These are phyloP conservation scores for Pisolithus albus DNA, from an alignment of 768 basidiomycete genomes.

Conservation along the genomic window DNA sequence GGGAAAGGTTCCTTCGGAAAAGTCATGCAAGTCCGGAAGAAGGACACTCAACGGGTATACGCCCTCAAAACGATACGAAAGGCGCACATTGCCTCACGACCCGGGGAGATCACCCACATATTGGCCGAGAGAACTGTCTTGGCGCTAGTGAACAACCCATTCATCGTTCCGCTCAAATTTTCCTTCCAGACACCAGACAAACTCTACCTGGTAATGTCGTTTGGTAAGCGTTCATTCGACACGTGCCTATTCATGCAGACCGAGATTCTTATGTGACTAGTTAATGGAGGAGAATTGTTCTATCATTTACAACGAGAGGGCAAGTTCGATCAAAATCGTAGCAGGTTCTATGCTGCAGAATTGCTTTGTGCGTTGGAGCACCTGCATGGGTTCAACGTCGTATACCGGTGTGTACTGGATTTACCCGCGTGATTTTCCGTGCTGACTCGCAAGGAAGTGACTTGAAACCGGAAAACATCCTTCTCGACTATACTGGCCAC, in stretches of 20 bases:
- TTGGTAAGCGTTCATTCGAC: conserved; percentile 45
- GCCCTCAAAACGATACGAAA: conserved; percentile 98
- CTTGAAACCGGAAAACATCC: conserved; percentile 96
- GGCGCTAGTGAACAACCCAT: conserved; percentile 95
- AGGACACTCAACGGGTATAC: conserved; percentile 96
- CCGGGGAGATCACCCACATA: conserved; percentile 97
- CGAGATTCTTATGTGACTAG: conserved; percentile 29
- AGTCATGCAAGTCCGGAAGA: conserved; percentile 99
- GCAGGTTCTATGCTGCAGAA: conserved; percentile 98
- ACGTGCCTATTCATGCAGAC: not conserved
- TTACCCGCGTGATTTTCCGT: not conserved
- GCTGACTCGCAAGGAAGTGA: conserved; percentile 46
- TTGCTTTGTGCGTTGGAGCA: conserved; percentile 92
- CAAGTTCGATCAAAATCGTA: conserved; percentile 89
- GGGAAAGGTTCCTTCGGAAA: conserved; percentile 98
- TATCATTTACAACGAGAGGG: conserved; percentile 97
- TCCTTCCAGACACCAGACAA: conserved; percentile 98
- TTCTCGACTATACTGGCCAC: conserved; percentile 95
- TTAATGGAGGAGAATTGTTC: conserved; percentile 97
- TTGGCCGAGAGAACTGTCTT: conserved; percentile 95
- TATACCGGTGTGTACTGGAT: conserved; percentile 67
- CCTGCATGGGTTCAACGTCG: conserved; percentile 94
- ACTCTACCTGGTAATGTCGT: conserved; percentile 95
- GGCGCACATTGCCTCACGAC: conserved; percentile 92
- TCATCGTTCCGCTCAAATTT: conserved; percentile 98